phyloP scores from a whole-genome alignment of 108 stramenopile species.

The Cyclostephanos tholiformis region DNA sequence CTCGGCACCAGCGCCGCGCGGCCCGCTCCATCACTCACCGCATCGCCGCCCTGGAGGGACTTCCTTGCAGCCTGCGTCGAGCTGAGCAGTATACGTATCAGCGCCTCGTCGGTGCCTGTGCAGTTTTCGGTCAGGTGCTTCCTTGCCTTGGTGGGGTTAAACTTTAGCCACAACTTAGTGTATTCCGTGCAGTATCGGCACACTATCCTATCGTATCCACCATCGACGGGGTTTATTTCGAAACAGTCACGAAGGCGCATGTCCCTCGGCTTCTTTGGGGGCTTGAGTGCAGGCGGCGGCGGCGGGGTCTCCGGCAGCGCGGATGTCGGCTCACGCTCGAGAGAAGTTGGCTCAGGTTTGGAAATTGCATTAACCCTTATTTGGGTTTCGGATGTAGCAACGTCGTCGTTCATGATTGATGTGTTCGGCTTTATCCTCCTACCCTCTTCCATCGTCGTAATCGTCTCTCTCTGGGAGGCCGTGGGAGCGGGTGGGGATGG shows the following conservation, averaged over 20 bases:
- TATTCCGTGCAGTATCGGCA: constrained; percentile 17
- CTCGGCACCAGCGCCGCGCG: not conserved
- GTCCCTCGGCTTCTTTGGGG: constrained; percentile 21
- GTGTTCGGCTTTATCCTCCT: too few species aligned
- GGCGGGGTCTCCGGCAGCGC: not conserved
- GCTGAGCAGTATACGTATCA: constrained; percentile 5
- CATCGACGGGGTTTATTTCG: constrained; percentile 16
- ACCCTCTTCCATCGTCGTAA: too few species aligned
- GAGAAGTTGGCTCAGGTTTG: too few species aligned
- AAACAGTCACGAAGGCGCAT: constrained; percentile 22
- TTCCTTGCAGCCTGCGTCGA: constrained; percentile 21
- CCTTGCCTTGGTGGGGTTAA: constrained; percentile 24
- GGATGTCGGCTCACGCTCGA: too few species aligned
- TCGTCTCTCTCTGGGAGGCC: too few species aligned
- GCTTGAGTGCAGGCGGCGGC: not conserved
- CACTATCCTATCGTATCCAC: constrained; percentile 5
- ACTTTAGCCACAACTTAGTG: constrained; percentile 5
- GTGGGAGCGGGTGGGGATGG: too few species aligned
- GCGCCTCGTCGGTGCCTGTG: constrained; percentile 5
- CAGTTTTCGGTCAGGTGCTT: constrained; percentile 5
- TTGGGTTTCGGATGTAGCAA: too few species aligned
- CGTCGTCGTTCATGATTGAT: too few species aligned
- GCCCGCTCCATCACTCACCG: not conserved
- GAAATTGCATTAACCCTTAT: too few species aligned
- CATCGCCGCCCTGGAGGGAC: not conserved